phyloP scores from a whole-genome alignment of 441 rosid species.

The Daphne laureola region DNA sequence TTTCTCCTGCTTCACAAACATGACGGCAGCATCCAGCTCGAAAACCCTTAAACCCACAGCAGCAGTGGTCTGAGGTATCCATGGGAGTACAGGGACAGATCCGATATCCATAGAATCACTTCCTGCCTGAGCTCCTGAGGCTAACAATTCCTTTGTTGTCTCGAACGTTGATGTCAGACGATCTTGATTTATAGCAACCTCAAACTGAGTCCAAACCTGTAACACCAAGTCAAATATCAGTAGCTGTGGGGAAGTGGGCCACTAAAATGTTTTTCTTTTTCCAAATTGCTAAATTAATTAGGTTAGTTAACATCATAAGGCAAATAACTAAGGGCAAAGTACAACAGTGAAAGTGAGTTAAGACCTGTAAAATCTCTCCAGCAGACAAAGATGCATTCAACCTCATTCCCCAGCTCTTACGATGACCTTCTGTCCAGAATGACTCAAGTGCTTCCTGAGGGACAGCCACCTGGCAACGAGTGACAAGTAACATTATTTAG shows the following conservation, averaged over 20 bases:
- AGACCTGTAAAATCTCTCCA: conserved; percentile 76
- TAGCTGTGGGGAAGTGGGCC: not conserved
- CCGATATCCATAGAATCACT: conserved; percentile 22
- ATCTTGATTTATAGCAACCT: conserved; percentile 67
- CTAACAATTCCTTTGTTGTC: conserved; percentile 64
- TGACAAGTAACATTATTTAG: conserved; percentile 1
- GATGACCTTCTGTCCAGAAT: conserved; percentile 52
- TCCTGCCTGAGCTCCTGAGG: conserved; percentile 16
- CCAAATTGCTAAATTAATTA: no score
- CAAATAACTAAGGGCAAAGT: conserved; percentile 1
- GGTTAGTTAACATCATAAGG: not conserved
- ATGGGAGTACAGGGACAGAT: conserved; percentile 58
- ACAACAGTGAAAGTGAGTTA: no score
- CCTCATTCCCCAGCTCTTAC: conserved; percentile 55
- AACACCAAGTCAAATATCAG: conserved; percentile 9
- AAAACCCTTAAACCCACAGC: conserved; percentile 84
- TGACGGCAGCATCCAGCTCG: conserved; percentile 68
- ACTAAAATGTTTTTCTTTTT: not conserved
- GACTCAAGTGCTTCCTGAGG: conserved; percentile 81
- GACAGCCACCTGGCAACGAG: conserved; percentile 55
- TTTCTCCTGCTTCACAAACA: conserved; percentile 46
- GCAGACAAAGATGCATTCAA: conserved; percentile 51
- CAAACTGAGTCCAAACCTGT: conserved; percentile 70
- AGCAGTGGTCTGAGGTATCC: conserved; percentile 82
- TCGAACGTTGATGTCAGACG: conserved; percentile 53